Evolutionary conservation across 1,284 basidiomycete species (phyloP), one percentile per base, ranked within the genome.

Genomic region (Mycena citricolor): DNA sequence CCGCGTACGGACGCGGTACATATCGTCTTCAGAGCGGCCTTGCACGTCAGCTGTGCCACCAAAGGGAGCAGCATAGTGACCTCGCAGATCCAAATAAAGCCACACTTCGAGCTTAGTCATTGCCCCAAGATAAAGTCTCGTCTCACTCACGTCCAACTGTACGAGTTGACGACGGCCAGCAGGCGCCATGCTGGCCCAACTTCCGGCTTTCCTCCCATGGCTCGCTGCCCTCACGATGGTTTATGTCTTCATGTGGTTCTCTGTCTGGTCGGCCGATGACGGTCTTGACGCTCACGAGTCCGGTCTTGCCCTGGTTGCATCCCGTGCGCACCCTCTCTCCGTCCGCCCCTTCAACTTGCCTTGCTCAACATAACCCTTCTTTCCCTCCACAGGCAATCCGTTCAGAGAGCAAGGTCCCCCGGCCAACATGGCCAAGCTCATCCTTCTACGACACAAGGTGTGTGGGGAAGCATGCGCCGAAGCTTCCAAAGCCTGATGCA

Each of bases 341-440:
- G 45, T 34, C 34, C 19, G 37, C 36, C 32, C 41, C 28, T 22
- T 34, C 24, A 32, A 38, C 24, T 43, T 19, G 34, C 24, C 52
- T 45, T 25, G 33, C 17, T 41, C 31, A 42, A n/a, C n/a, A n/a
- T n/a, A n/a, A n/a, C n/a, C n/a, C n/a, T n/a, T n/a, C n/a, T n/a
- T n/a, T 30, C 36, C 20, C 30, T 20, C 24, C 33, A 32, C 57
- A 88, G 85, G 83, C 32, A 85, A 86, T 58, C 85, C 85, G 12
- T 79, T 88, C 63, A 76, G 82, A 57, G 85, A 87, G 60, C 76
- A 67, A 31, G 86, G 85, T 0, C 84, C 85, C 16, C 86, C 86
- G 39, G 85, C 77, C 33, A 86, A 85, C 61, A 89, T 89, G 86
- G 86, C 86, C 33, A 88, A 89, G 66, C 74, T 89, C 47, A 88